Base-by-base conservation (phyloP, 495 filamentous ascomycete species). In the Penicillium silybi region DNA sequence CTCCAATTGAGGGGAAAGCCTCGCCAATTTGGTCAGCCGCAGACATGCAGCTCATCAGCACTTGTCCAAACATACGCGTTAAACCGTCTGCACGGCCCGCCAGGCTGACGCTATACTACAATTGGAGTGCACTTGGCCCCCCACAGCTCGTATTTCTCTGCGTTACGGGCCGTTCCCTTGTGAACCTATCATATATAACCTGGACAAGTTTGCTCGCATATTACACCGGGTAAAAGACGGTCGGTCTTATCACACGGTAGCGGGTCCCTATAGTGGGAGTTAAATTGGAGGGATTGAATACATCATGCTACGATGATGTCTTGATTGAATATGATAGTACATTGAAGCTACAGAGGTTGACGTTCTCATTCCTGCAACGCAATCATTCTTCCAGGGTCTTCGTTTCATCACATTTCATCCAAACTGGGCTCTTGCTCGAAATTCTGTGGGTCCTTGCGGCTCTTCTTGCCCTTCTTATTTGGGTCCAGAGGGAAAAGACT, bases 381-480 rank as follows among this genome's bases (percentile, higher is more conserved):
- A 11, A 13, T 13, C 29, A 29, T 15, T 32, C 15, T 25, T 38
- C 27, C 1, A 43, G 25, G 1, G 25, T 10, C 1, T 41, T 46
- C 32, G 4, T 23, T 23, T 6, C 22, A 23, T 39, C 19, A 51
- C 29, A 60, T 46, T 32, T 60, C 57, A 51, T 60, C 57, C 18
- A 60, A 23, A 25, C 23, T 25, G 27, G 57, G 57, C 22, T 49
- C 57, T n/a, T 52, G 50, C 20, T 52, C 48, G 16, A 19, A 16
- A 38, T 51, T 26, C 35, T 55, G 39, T 0, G 42, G 37, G 22
- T 41, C 25, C 23, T 35, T 37, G 11, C 6, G 23, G 19, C 45
- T 10, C 17, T 52, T 53, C 27, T 37, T 20, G 25, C 17, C 2
- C 41, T 44, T 45, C 19, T 20, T 37, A 15, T 6, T 29, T 17